These are phyloP conservation scores for Cephalotrichum gorgonifer DNA, from an alignment of 2,329 filamentous ascomycete species.

Conservation along the genomic window DNA sequence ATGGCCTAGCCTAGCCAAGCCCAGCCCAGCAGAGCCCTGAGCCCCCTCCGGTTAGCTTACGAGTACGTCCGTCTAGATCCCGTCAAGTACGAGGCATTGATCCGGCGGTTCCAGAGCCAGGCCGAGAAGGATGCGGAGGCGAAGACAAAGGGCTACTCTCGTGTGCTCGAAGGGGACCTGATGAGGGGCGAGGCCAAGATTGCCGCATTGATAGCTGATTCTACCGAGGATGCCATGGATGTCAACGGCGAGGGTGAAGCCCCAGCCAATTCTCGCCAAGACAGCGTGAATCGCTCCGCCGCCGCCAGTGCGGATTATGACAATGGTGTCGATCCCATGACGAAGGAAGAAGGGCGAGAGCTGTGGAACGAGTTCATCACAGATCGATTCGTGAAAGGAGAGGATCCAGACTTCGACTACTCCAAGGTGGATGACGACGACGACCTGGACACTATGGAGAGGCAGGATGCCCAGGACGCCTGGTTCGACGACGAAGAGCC, in stretches of 20 bases:
- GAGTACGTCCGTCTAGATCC: conserved; percentile 49
- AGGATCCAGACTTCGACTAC: conserved; percentile 75
- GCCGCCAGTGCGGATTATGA: neutral
- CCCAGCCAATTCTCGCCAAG: neutral
- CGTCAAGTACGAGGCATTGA: conserved; percentile 68
- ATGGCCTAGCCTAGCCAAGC: too few relatives aligned
- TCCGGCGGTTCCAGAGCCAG: conserved; percentile 66
- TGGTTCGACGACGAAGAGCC: conserved; percentile 78
- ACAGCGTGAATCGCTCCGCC: neutral
- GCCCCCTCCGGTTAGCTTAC: neutral
- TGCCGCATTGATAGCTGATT: conserved; percentile 35
- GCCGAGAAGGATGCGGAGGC: conserved; percentile 66
- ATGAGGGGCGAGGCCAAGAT: conserved; percentile 68
- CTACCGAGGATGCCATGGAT: conserved; percentile 6
- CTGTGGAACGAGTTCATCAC: conserved; percentile 66
- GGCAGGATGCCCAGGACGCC: conserved; percentile 55
- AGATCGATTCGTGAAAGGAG: conserved; percentile 63
- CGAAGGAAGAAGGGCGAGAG: conserved; percentile 53
- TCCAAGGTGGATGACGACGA: conserved; percentile 58
- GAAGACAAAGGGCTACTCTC: conserved; percentile 65
- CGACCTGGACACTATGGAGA: conserved; percentile 54
- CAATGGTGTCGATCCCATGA: conserved; percentile 14
- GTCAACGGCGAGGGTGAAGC: neutral
- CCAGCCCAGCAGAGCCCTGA: neutral
- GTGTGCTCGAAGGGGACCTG: conserved; percentile 68